Conservation (phyloP, 1,284 basidiomycete species). For the Cutaneotrichosporon sp. region DNA sequence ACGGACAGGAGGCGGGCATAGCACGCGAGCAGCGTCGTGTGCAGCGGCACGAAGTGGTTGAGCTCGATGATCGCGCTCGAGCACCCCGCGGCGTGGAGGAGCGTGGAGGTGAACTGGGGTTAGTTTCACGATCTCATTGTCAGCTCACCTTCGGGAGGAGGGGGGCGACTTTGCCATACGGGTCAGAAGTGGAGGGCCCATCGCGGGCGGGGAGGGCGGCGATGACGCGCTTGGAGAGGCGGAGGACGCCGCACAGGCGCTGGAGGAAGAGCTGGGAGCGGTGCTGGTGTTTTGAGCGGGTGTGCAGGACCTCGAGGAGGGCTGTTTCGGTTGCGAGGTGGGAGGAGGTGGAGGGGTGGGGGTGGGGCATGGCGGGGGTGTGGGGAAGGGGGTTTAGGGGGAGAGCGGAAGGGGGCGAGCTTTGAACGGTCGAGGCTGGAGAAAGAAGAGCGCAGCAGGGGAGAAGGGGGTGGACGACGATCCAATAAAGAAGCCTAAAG, state of each 20-base stretch:
- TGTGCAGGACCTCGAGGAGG: conserved; percentile 21
- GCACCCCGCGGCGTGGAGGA: conserved; percentile 20
- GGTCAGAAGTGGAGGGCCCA: not conserved
- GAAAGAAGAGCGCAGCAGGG: too few relatives aligned
- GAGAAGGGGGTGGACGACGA: too few relatives aligned
- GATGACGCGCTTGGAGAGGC: conserved; percentile 12
- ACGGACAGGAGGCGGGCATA: conserved; percentile 41
- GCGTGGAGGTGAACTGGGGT: conserved; percentile 20
- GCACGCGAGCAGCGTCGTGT: conserved; percentile 33
- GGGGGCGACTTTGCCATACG: not conserved
- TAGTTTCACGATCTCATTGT: not conserved
- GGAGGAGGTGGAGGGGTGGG: conserved; percentile 22
- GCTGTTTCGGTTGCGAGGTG: conserved; percentile 30
- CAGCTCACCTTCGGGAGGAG: conserved; percentile 1
- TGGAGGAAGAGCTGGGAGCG: conserved; percentile 33
- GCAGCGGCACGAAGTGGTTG: conserved; percentile 45
- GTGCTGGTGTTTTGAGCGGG: conserved; percentile 33
- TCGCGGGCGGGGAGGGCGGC: not conserved
- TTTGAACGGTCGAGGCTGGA: too few relatives aligned
- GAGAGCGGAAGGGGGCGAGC: too few relatives aligned
- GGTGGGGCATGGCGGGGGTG: not conserved
- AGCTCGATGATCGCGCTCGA: conserved; percentile 25
- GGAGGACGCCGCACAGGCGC: conserved; percentile 21
- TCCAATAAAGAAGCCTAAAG: too few relatives aligned
- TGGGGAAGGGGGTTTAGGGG: not conserved